A percentile compares a stretch with the other conserved stretches of the same genome.
phyloP scores from a whole-genome alignment of 2,329 filamentous ascomycete species.

The Fusarium sp. region DNA sequence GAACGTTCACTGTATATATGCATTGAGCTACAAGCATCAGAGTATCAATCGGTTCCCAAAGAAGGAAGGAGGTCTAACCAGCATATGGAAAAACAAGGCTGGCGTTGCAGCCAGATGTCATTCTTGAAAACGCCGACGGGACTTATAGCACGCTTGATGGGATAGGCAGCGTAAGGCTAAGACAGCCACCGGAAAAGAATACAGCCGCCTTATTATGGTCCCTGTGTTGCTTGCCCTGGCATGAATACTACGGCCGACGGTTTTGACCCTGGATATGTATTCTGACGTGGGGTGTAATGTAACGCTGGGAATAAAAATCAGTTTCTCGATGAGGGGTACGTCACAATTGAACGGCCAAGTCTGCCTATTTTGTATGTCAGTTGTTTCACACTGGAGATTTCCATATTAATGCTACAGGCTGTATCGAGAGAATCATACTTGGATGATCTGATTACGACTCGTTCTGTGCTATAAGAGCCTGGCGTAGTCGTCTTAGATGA shows the following conservation, averaged over 20 bases:
- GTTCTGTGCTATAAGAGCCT: too few relatives aligned
- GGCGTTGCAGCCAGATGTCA: fast-evolving
- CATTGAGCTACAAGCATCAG: not conserved
- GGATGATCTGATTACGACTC: too few relatives aligned
- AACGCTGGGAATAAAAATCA: not conserved
- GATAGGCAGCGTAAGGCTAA: not conserved
- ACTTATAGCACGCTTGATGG: too few relatives aligned
- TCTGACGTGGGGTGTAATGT: not conserved
- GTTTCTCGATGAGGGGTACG: too few relatives aligned
- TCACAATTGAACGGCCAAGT: too few relatives aligned
- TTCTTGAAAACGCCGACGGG: not conserved
- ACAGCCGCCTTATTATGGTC: not conserved
- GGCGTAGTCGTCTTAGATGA: too few relatives aligned
- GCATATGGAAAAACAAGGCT: not conserved
- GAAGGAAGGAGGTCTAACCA: fast-evolving
- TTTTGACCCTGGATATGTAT: not conserved
- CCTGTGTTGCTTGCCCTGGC: not conserved
- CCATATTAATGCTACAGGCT: too few relatives aligned
- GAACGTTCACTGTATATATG: fast-evolving
- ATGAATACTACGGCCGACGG: not conserved
- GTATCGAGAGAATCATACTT: too few relatives aligned
- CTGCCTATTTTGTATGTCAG: too few relatives aligned
- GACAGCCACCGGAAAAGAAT: not conserved
- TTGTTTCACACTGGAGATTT: too few relatives aligned
- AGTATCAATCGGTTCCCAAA: too few relatives aligned